A percentile compares a stretch with the other conserved stretches of the same genome.
phyloP scores from a whole-genome alignment of 176 grass and related monocot genomes.

The Ensete ventricosum region DNA sequence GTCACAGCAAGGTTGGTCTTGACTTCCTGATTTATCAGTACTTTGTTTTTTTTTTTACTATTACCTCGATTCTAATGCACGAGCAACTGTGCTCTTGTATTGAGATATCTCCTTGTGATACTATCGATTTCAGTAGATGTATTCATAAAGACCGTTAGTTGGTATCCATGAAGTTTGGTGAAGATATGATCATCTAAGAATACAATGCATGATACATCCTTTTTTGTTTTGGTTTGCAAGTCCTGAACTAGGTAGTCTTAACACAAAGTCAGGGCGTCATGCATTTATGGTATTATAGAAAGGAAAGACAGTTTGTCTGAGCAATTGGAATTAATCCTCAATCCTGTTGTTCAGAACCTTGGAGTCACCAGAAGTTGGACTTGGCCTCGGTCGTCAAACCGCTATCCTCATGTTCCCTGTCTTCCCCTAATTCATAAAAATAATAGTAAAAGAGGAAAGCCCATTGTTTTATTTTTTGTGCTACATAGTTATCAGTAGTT shows the following conservation, averaged over 20 bases:
- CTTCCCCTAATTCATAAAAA: neutral
- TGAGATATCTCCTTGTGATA: neutral
- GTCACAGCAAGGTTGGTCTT: slow-evolving; percentile 15
- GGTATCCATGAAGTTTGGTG: neutral
- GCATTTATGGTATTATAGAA: too few species aligned
- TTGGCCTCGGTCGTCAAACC: neutral
- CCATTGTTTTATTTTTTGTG: too few species aligned
- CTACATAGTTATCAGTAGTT: too few species aligned
- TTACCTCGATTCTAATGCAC: neutral
- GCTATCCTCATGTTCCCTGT: neutral
- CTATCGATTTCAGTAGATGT: neutral
- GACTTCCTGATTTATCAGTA: neutral
- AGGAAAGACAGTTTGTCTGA: too few species aligned
- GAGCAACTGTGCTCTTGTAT: neutral
- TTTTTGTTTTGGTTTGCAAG: neutral
- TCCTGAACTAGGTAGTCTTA: neutral
- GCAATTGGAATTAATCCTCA: too few species aligned
- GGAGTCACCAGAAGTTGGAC: neutral
- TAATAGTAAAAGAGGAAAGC: neutral
- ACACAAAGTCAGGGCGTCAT: neutral
- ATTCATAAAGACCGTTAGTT: neutral
- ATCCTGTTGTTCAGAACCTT: too few species aligned
- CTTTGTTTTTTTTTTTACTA: neutral
- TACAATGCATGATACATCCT: neutral
- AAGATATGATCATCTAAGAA: neutral